These are phyloP conservation scores for Tolypocladium album DNA, from an alignment of 2,329 filamentous ascomycete genomes.

Conservation along the genomic window DNA sequence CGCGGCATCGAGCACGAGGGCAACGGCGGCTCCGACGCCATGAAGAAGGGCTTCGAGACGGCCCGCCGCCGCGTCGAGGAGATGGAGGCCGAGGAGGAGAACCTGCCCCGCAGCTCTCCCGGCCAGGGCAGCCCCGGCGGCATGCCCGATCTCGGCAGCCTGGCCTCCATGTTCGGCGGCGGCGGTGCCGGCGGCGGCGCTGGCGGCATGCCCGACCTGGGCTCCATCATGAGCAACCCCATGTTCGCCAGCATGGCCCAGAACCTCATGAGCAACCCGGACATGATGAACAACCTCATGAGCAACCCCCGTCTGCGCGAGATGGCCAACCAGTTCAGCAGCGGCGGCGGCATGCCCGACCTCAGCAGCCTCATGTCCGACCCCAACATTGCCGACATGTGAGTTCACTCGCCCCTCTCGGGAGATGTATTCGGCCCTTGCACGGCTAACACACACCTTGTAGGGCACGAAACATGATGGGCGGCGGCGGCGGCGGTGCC, in stretches of 20 bases:
- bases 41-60: slow-evolving; percentile 95
- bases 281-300: slow-evolving; percentile 87
- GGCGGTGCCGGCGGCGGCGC: slow-evolving; percentile 48
- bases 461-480: slow-evolving; percentile 38
- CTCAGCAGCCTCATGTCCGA: slow-evolving; percentile 80
- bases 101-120: slow-evolving; percentile 33
- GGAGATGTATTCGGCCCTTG: background rate
- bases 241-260: slow-evolving; percentile 98
- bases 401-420: slow-evolving; percentile 32
- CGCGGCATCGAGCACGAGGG: slow-evolving; percentile 91
- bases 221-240: slow-evolving; percentile 87
- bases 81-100: slow-evolving; percentile 41
- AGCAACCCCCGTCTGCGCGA: slow-evolving; percentile 80
- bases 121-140: slow-evolving; percentile 45
- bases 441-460: background rate
- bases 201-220: slow-evolving; percentile 80
- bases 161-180: slow-evolving; percentile 58
- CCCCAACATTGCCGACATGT: slow-evolving; percentile 87
- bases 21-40: slow-evolving; percentile 86
- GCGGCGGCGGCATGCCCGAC: slow-evolving; percentile 82
- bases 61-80: slow-evolving; percentile 81
- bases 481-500: slow-evolving; percentile 16
- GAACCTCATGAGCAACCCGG: slow-evolving; percentile 93
- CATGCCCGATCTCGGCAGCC: slow-evolving; percentile 59
- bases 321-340: slow-evolving; percentile 73